Conservation (phyloP, 768 basidiomycete species). For the Termitomyces sp. region DNA sequence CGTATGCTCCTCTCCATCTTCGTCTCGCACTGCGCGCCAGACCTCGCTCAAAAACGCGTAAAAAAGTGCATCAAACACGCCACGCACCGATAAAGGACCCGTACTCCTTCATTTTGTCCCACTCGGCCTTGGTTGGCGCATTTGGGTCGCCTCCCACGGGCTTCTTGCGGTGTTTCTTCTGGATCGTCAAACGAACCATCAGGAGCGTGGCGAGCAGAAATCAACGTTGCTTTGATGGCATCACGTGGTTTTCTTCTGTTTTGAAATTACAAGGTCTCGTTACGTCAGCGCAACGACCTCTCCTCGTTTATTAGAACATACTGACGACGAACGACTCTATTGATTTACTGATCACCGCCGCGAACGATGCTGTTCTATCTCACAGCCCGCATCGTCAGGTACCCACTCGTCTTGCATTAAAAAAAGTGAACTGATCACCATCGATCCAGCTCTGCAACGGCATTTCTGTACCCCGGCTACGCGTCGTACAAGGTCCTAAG, state of each 20-base stretch:
- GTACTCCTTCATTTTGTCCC: conserved; percentile 14
- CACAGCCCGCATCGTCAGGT: conserved; percentile 48
- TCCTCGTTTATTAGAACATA: not conserved
- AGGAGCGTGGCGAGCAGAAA: not conserved
- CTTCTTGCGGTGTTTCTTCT: conserved; percentile 8
- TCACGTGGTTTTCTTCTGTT: no score
- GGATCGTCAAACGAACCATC: conserved; percentile 5
- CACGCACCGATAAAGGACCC: conserved; percentile 23
- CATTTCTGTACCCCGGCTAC: conserved; percentile 91
- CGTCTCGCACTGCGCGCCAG: conserved; percentile 21
- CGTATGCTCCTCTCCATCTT: conserved; percentile 24
- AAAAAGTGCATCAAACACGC: not conserved
- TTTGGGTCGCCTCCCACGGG: not conserved
- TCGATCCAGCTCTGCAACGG: conserved; percentile 54
- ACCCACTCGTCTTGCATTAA: not conserved
- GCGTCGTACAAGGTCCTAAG: conserved; percentile 95
- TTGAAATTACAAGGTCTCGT: not conserved
- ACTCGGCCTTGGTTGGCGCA: conserved; percentile 16
- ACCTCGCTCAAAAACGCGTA: not conserved
- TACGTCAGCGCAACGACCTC: conserved; percentile 1
- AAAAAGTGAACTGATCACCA: conserved; percentile 5
- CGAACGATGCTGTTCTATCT: conserved; percentile 44
- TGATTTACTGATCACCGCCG: not conserved
- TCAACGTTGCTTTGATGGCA: not conserved
- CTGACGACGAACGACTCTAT: not conserved